Conservation (phyloP, 2,329 filamentous ascomycete species). For the Penicillium freii region DNA sequence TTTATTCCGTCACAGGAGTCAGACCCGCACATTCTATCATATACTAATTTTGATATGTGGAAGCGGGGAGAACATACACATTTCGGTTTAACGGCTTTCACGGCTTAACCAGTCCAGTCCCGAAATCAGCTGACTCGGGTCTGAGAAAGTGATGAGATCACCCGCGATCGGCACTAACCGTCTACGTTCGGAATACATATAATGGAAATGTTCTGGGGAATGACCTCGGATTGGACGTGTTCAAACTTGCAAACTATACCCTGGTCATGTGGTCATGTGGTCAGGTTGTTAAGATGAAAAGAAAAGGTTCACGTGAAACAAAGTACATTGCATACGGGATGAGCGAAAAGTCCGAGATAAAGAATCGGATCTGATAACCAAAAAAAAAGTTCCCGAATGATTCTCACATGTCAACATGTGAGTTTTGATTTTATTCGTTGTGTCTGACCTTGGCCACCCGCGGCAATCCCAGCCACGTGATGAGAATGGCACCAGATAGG, state of each 20-base stretch:
- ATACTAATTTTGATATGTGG: neutral
- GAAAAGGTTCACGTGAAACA: neutral
- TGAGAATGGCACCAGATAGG: conserved; percentile 51
- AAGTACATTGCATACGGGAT: neutral
- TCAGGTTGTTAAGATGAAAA: neutral
- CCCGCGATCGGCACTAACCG: neutral
- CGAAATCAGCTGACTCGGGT: conserved; percentile 14
- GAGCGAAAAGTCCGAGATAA: neutral
- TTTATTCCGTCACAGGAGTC: neutral
- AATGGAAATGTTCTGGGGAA: neutral
- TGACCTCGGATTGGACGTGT: neutral
- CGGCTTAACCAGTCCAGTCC: conserved; percentile 14
- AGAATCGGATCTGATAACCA: conserved; percentile 26
- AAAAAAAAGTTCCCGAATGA: conserved; percentile 7
- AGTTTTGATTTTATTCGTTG: conserved; percentile 9
- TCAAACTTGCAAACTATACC: neutral
- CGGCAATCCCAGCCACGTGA: conserved; percentile 49
- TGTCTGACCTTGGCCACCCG: conserved; percentile 20
- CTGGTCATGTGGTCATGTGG: neutral
- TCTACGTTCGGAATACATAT: neutral
- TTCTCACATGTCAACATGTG: conserved; percentile 22
- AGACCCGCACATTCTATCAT: neutral
- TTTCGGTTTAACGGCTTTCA: neutral
- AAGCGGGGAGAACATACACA: neutral
- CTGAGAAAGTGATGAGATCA: conserved; percentile 4